Evolutionary conservation across 192 early-diverging fungal species (phyloP).

Genomic region (Backusella morwellensis): DNA sequence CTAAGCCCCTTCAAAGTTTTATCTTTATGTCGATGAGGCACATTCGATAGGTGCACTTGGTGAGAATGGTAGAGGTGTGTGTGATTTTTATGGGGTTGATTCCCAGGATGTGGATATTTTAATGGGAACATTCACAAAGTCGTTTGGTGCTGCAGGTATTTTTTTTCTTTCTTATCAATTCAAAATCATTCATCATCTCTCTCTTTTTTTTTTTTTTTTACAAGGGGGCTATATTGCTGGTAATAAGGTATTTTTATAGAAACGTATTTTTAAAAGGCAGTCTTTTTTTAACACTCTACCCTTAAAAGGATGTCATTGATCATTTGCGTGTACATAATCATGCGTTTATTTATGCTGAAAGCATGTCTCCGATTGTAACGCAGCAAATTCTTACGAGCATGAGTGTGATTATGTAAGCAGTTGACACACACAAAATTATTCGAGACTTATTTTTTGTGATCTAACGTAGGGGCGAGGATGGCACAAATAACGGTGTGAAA

Average conservation of each 20-base stretch:
- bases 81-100: conserved; percentile 85
- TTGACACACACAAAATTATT: not conserved
- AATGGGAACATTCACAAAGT: conserved; percentile 94
- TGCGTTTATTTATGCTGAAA: conserved; percentile 78
- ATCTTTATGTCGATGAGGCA: conserved; percentile 90
- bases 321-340: conserved; percentile 70
- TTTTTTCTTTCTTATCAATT: not conserved
- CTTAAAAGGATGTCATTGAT: conserved; percentile 58
- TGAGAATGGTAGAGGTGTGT: conserved; percentile 83
- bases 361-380: conserved; percentile 74
- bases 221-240: conserved; percentile 80
- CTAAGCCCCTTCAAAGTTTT: conserved; percentile 47
- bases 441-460: not conserved
- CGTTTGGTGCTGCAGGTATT: conserved; percentile 92
- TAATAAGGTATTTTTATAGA: conserved; percentile 34
- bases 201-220: not conserved
- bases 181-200: not conserved
- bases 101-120: conserved; percentile 79
- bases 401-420: conserved; percentile 56
- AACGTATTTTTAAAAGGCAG: not conserved
- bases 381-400: conserved; percentile 80
- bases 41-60: conserved; percentile 91
- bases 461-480: conserved; percentile 46
- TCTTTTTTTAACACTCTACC: not conserved
- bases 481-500: conserved; percentile 70